phyloP scores from a whole-genome alignment of 208 protist species.

The Naegleria gruberi region DNA sequence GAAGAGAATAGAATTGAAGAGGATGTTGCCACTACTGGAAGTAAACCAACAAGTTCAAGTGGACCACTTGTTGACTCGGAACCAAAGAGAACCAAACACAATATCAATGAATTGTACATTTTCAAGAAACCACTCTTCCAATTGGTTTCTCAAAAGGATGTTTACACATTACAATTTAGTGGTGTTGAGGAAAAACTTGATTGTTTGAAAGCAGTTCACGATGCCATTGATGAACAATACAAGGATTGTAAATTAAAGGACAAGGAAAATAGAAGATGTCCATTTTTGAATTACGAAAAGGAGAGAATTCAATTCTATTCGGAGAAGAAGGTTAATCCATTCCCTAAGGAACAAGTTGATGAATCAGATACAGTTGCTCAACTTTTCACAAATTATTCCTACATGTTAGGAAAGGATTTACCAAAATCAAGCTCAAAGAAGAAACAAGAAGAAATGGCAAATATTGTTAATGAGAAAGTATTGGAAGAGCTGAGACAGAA shows the following conservation, averaged over 20 bases:
- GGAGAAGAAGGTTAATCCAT: not conserved
- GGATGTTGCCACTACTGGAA: no score
- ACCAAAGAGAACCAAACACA: not conserved
- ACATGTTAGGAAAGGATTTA: not conserved
- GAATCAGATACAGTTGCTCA: not conserved
- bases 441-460: not conserved
- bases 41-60: no score
- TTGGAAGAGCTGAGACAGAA: not conserved
- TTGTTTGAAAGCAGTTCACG: not conserved
- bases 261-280: not conserved
- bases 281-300: not conserved
- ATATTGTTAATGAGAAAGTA: not conserved
- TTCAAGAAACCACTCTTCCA: not conserved
- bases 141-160: not conserved
- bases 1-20: not conserved
- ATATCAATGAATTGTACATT: not conserved
- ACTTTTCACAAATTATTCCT: not conserved
- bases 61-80: not conserved
- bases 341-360: not conserved
- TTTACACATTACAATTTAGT: constrained; percentile 1
- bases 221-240: not conserved
- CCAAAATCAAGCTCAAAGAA: not conserved
- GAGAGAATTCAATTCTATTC: not conserved
- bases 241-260: not conserved
- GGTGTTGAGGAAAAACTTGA: not conserved